Evolutionary conservation across 352 stramenopile species (phyloP).

Genomic region (Phytophthora colocasiae): DNA sequence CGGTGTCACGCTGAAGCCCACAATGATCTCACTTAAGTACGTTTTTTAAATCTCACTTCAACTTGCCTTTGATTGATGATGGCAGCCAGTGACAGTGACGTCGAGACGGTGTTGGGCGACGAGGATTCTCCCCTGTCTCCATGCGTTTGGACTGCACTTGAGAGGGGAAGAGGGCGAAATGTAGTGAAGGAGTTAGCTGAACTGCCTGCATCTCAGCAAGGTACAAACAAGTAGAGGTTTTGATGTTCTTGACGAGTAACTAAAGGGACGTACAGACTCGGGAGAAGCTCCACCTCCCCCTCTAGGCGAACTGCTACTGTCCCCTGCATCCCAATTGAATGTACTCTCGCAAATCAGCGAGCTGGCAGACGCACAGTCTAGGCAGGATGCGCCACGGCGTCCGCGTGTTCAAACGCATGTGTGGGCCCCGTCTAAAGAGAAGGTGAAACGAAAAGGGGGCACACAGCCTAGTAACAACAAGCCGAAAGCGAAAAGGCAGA

Average conservation of each 20-base stretch:
- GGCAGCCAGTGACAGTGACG: conserved; percentile 29
- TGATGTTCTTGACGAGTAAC: background rate
- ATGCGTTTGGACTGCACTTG: conserved; percentile 37
- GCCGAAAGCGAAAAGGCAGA: conserved; percentile 28
- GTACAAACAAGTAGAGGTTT: background rate
- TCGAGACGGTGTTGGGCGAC: conserved; percentile 46
- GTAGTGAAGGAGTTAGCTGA: background rate
- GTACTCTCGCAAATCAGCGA: conserved; percentile 82
- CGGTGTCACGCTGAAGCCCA: conserved; percentile 2
- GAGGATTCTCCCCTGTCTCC: conserved; percentile 44
- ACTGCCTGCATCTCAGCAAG: background rate
- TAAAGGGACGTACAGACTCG: background rate
- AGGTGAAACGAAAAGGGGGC: conserved; percentile 7
- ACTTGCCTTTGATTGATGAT: conserved; percentile 25
- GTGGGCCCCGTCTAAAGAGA: conserved; percentile 29
- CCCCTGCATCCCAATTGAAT: conserved; percentile 72
- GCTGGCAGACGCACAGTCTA: conserved; percentile 50
- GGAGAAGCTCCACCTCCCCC: too few relatives aligned
- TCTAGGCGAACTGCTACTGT: conserved; percentile 49
- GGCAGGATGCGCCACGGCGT: conserved; percentile 2
- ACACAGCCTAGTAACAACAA: background rate
- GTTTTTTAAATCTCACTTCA: conserved; percentile 31
- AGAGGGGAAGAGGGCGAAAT: background rate
- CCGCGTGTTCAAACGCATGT: conserved; percentile 9
- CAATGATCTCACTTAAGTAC: conserved; percentile 12